Percentiles rank a stretch among this genome's conserved stretches.
Conservation (phyloP, 176 grass and related monocot species). For the Raddia guianensis region DNA sequence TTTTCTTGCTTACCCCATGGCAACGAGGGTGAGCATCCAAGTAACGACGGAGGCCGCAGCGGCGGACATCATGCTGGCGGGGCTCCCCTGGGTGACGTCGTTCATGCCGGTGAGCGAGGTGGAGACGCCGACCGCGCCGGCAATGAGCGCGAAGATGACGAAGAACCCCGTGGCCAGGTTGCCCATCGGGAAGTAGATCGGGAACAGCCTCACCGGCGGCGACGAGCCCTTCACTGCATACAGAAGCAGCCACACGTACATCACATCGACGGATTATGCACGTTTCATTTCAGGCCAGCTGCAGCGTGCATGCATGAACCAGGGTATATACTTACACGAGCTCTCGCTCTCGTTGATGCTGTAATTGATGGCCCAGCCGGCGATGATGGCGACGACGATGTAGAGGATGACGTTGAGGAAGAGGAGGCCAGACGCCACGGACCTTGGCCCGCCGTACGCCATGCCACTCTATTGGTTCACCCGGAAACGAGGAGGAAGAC, state of each 20-base stretch:
- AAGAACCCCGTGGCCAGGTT: conserved; percentile 96
- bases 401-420: conserved; percentile 94
- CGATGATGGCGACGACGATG: conserved; percentile 59
- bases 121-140: conserved; percentile 69
- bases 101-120: conserved; percentile 79
- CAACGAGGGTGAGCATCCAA: conserved; percentile 83
- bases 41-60: conserved; percentile 57
- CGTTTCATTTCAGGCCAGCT: background rate
- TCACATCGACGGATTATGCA: too few species aligned
- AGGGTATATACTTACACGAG: conserved; percentile 14
- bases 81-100: conserved; percentile 47
- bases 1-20: conserved; percentile 67
- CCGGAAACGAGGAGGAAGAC: background rate
- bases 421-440: conserved; percentile 59
- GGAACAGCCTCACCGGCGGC: conserved; percentile 71
- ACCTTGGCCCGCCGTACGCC: conserved; percentile 37
- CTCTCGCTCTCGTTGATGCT: conserved; percentile 70
- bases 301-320: too few species aligned
- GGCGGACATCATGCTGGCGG: conserved; percentile 71
- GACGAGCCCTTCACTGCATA: conserved; percentile 49
- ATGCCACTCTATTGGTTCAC: conserved; percentile 31
- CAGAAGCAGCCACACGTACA: too few species aligned
- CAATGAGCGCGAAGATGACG: conserved; percentile 79
- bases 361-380: conserved; percentile 93
- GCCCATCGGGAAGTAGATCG: conserved; percentile 96